These are phyloP conservation scores for Paramecium pentaurelia DNA, from an alignment of 73 alveolate genomes.

Conservation along the genomic window DNA sequence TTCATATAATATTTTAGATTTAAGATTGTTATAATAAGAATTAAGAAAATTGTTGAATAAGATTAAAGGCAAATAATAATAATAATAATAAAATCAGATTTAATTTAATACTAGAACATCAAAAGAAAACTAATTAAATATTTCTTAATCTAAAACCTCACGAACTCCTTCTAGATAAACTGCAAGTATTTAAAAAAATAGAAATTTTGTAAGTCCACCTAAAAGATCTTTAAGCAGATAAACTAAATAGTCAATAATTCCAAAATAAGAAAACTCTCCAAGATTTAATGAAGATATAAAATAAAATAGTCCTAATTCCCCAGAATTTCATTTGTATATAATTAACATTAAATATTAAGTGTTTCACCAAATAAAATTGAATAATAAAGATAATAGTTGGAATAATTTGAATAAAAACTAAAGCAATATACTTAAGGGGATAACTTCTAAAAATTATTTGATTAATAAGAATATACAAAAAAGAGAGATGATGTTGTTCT, in stretches of 20 bases:
- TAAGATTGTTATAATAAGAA: background rate
- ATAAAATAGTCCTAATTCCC: background rate
- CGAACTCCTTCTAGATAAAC: background rate
- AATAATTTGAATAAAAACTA: constrained; percentile 25
- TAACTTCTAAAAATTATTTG: background rate
- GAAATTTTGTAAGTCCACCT: constrained; percentile 36
- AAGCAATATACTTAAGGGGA: constrained; percentile 1
- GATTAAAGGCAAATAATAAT: background rate
- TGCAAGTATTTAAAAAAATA: background rate
- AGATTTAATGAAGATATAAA: constrained; percentile 41
- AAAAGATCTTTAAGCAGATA: constrained; percentile 34
- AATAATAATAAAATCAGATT: background rate
- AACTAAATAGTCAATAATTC: background rate
- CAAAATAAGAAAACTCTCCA: constrained; percentile 20
- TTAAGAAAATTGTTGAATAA: constrained; percentile 9
- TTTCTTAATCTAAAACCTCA: background rate
- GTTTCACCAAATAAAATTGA: constrained; percentile 25
- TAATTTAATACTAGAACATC: background rate
- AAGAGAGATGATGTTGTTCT: constrained; percentile 37
- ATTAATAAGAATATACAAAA: background rate
- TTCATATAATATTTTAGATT: background rate
- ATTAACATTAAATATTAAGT: background rate
- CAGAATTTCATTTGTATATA: background rate
- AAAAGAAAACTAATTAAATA: background rate
- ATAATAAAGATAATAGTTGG: background rate